A percentile compares a stretch with the other conserved stretches of the same genome.
phyloP scores from a whole-genome alignment of 1,284 basidiomycete species.

The Caloboletus inedulis region DNA sequence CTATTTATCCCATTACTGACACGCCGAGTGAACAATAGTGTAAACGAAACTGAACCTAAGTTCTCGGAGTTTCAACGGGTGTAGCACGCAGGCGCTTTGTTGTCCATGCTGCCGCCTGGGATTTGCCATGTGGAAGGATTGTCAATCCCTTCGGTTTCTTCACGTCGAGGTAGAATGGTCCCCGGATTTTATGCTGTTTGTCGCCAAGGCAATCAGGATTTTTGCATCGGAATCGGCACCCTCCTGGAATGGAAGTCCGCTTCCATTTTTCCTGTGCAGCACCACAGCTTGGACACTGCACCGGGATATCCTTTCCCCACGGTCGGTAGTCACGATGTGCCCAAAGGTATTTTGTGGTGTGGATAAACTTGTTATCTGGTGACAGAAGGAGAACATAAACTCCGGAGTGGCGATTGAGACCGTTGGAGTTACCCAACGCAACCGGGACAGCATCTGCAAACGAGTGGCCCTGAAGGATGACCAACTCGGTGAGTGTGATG shows the following conservation, averaged over 20 bases:
- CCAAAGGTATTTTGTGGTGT: not conserved
- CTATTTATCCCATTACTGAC: too few relatives aligned
- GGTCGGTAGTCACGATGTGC: not conserved
- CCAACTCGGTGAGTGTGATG: not conserved
- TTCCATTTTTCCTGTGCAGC: not conserved
- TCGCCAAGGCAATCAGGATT: not conserved
- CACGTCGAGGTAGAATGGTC: not conserved
- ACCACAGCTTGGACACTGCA: too few relatives aligned
- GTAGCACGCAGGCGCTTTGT: not conserved
- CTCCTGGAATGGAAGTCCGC: not conserved
- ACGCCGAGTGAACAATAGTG: too few relatives aligned
- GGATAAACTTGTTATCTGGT: not conserved
- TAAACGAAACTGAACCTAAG: too few relatives aligned
- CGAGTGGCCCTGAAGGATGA: not conserved
- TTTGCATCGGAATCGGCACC: not conserved
- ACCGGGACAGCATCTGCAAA: not conserved
- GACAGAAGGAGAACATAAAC: not conserved
- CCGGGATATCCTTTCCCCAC: not conserved
- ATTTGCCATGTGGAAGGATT: not conserved
- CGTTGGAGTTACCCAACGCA: not conserved
- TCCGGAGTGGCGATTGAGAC: not conserved
- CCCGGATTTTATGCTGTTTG: not conserved
- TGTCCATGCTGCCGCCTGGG: not conserved
- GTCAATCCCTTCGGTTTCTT: not conserved
- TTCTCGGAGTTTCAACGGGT: too few relatives aligned